These are phyloP conservation scores for Letharia lupina DNA, from an alignment of 495 filamentous ascomycete species.

Conservation along the genomic window DNA sequence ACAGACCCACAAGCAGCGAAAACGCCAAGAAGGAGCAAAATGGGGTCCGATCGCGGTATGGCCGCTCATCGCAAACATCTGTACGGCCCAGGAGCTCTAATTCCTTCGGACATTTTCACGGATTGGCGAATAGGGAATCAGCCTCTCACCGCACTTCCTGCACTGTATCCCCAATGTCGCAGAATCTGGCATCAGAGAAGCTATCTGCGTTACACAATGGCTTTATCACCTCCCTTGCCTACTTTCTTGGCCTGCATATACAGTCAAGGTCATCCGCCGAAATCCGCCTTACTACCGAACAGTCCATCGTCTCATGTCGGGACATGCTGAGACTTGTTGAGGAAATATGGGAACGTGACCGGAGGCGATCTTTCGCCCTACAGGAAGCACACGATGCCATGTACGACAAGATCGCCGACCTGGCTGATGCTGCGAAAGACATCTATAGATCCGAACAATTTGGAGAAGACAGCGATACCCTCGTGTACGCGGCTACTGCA, in stretches of 20 bases:
- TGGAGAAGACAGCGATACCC: slow-evolving; percentile 57
- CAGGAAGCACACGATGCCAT: slow-evolving; percentile 65
- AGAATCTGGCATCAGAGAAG: slow-evolving; percentile 53
- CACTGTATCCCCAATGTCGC: slow-evolving; percentile 37
- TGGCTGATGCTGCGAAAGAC: slow-evolving; percentile 72
- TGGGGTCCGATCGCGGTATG: slow-evolving; percentile 18
- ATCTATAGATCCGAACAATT: slow-evolving; percentile 55
- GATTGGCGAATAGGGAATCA: slow-evolving; percentile 40
- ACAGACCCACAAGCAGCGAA: slow-evolving; percentile 14
- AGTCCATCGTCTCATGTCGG: slow-evolving; percentile 73
- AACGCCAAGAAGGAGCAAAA: slow-evolving; percentile 19
- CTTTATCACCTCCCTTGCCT: slow-evolving; percentile 80
- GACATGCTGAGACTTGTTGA: slow-evolving; percentile 73
- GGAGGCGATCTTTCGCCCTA: slow-evolving; percentile 52
- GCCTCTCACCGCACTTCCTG: slow-evolving; percentile 51
- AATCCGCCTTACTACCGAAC: slow-evolving; percentile 63
- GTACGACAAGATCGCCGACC: slow-evolving; percentile 67
- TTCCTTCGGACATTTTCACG: slow-evolving; percentile 14
- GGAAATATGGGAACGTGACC: slow-evolving; percentile 69
- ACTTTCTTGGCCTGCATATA: slow-evolving; percentile 84
- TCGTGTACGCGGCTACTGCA: slow-evolving; percentile 73
- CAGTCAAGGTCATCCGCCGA: slow-evolving; percentile 83
- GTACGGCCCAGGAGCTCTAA: slow-evolving; percentile 22
- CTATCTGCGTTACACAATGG: slow-evolving; percentile 71
- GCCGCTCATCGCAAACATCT: slow-evolving; percentile 24